These are phyloP conservation scores for Stellera chamaejasme DNA, from an alignment of 345 rosid species.

Conservation along the genomic window DNA sequence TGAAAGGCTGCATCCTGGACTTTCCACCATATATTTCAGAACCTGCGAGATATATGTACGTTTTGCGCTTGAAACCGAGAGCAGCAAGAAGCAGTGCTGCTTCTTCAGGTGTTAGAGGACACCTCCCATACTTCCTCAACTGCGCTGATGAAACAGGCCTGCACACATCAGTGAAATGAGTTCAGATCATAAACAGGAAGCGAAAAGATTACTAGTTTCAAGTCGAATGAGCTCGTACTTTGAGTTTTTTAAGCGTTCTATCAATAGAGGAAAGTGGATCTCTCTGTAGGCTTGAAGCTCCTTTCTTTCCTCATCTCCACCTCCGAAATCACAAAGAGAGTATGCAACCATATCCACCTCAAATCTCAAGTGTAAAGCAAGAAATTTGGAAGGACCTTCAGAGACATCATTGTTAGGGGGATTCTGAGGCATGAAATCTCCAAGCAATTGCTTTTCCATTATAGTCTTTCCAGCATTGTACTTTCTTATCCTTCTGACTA, in stretches of 20 bases:
- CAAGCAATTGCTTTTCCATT: conserved; percentile 62
- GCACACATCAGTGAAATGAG: conserved; percentile 4
- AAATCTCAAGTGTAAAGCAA: conserved; percentile 85
- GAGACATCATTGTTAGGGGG: conserved; percentile 17
- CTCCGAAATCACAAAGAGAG: conserved; percentile 85
- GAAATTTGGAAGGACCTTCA: conserved; percentile 38
- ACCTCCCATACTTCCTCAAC: conserved; percentile 70
- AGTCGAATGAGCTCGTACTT: conserved; percentile 28
- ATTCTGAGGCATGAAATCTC: conserved; percentile 31
- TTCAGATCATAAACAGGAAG: background rate
- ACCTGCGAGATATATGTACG: conserved; percentile 79
- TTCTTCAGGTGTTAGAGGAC: conserved; percentile 97
- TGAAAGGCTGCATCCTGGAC: conserved; percentile 65
- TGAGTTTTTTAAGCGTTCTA: conserved; percentile 50
- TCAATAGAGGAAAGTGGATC: conserved; percentile 72
- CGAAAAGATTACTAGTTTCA: conserved; percentile 2
- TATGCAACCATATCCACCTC: conserved; percentile 98
- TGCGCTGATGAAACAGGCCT: conserved; percentile 50
- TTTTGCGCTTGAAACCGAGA: conserved; percentile 53
- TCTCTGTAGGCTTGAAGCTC: conserved; percentile 81
- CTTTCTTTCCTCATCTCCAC: conserved; percentile 54
- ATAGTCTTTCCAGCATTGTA: conserved; percentile 25
- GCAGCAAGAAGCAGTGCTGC: conserved; percentile 82
- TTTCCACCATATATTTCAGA: conserved; percentile 62
- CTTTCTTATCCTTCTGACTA: conserved; percentile 67